phyloP scores from a whole-genome alignment of 208 protist species.

The Crithidia acanthocephali region DNA sequence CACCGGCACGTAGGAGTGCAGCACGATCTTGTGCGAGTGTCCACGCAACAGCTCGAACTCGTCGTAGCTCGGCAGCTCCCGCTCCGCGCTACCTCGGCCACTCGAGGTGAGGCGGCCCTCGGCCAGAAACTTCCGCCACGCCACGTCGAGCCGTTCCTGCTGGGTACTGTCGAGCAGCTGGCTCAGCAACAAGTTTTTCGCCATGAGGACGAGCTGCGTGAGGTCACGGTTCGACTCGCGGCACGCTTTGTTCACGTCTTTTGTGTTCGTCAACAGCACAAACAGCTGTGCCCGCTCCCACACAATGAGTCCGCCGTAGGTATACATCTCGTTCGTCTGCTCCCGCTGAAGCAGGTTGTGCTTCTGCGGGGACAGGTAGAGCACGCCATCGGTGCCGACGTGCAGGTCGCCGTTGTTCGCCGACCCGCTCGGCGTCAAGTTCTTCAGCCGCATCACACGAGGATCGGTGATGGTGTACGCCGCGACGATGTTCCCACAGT shows the following conservation, averaged over 20 bases:
- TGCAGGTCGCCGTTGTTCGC: conserved; percentile 26
- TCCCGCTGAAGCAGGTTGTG: conserved; percentile 31
- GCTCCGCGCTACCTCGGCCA: conserved; percentile 12
- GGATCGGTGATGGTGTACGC: conserved; percentile 70
- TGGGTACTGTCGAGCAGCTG: conserved; percentile 77
- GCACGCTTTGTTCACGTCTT: conserved; percentile 16
- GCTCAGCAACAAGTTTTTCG: conserved; percentile 56
- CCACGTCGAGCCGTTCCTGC: conserved; percentile 62
- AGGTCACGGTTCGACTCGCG: conserved; percentile 46
- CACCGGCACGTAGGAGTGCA: conserved; percentile 40
- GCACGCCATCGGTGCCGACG: conserved; percentile 24
- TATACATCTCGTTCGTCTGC: conserved; percentile 46
- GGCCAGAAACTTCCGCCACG: conserved; percentile 53
- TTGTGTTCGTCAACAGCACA: conserved; percentile 54
- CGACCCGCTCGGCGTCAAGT: conserved; percentile 29
- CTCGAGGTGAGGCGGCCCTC: conserved; percentile 7
- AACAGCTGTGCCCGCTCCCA: conserved; percentile 73
- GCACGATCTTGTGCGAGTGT: conserved; percentile 40
- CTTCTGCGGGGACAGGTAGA: conserved; percentile 32
- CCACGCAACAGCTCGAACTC: conserved; percentile 48
- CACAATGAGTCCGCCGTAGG: conserved; percentile 67
- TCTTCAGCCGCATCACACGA: conserved; percentile 61
- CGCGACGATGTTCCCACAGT: conserved; percentile 57
- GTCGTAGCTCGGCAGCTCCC: conserved; percentile 45
- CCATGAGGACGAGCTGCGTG: conserved; percentile 41